These are phyloP conservation scores for Glycine tomentella DNA, from an alignment of 306 rosid genomes.

Conservation along the genomic window DNA sequence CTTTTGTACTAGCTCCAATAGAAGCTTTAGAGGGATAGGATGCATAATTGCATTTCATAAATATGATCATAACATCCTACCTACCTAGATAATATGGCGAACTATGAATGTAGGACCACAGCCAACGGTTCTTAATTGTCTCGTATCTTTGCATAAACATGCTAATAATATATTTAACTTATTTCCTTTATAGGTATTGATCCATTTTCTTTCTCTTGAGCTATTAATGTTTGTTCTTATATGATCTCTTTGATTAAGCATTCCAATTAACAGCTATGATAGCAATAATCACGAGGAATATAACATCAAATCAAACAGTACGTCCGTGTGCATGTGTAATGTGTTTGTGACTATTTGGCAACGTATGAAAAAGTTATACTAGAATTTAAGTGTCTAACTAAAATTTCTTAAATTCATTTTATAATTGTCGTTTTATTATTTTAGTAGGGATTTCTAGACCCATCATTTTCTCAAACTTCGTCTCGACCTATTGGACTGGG, in stretches of 20 bases:
- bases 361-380: not conserved
- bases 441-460: not conserved
- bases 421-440: not conserved
- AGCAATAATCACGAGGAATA: not conserved
- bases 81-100: slow-evolving; percentile 37
- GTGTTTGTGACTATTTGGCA: not conserved
- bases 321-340: not conserved
- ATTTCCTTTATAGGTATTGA: not conserved
- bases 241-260: slow-evolving; percentile 35
- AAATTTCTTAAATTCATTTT: not conserved
- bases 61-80: slow-evolving; percentile 40
- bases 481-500: not conserved
- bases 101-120: slow-evolving; percentile 42
- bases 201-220: slow-evolving; percentile 19
- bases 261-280: not conserved
- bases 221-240: slow-evolving; percentile 16
- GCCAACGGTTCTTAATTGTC: not conserved
- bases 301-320: slow-evolving; percentile 27
- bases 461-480: not conserved
- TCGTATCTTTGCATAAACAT: slow-evolving; percentile 28
- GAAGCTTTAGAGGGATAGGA: not conserved
- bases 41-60: slow-evolving; percentile 44
- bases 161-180: not conserved
- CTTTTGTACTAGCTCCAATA: slow-evolving; percentile 14
- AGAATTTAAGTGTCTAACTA: not conserved